Evolutionary conservation across 2,329 filamentous ascomycete genomes (phyloP).

Genomic region (Elsinoe australis): DNA sequence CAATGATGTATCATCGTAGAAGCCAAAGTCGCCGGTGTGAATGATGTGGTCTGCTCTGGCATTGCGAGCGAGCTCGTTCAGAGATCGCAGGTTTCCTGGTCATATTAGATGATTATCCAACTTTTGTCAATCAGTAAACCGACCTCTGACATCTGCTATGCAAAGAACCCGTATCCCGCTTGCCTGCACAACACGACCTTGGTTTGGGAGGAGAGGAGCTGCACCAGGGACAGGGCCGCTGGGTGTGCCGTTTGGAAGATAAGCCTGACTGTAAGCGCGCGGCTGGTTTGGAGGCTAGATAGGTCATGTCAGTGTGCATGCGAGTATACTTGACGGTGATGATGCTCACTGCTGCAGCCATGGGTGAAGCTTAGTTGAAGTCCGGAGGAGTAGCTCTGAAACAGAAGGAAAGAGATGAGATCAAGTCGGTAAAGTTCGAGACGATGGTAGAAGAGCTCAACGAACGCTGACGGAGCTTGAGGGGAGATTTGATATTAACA

Average conservation of each 20-base stretch:
- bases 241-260: constrained; percentile 40
- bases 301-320: constrained; percentile 18
- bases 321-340: no score
- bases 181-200: constrained; percentile 45
- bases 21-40: constrained; percentile 97
- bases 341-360: constrained; percentile 14
- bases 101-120: constrained; percentile 21
- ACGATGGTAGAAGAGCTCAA: not conserved
- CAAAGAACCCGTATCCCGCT: constrained; percentile 44
- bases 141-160: constrained; percentile 47
- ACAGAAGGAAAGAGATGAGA: not conserved
- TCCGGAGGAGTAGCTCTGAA: constrained; percentile 11
- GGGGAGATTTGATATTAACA: constrained; percentile 1
- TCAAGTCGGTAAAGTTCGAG: not conserved
- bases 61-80: constrained; percentile 93
- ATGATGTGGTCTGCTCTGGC: constrained; percentile 96
- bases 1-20: constrained; percentile 93
- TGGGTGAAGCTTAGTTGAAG: constrained; percentile 12
- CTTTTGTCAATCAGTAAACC: constrained; percentile 19
- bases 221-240: constrained; percentile 37
- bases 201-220: constrained; percentile 44
- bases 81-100: constrained; percentile 82
- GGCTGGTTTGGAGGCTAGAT: constrained; percentile 46
- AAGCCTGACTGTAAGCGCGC: constrained; percentile 43
- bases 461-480: constrained; percentile 3